Evolutionary conservation across 2,329 filamentous ascomycete species (phyloP), one percentile per base, ranked within the genome.

Genomic region (Lecanicillium sp.): DNA sequence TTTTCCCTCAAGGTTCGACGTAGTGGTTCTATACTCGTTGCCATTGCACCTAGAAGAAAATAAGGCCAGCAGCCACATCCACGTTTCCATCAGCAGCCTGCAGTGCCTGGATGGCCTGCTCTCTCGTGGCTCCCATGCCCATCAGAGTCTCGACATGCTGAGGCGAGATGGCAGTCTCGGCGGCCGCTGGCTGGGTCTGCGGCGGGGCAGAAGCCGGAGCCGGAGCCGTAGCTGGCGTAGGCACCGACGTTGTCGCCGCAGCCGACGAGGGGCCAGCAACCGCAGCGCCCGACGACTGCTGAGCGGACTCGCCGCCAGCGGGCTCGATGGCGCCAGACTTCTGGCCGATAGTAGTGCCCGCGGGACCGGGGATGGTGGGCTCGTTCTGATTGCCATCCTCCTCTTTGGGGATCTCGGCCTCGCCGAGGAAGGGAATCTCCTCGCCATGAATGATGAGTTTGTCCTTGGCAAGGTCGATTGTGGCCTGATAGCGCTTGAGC

Each of bases 401-500:
- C 39, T 84, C 79, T 64, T 86, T 94, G n/a, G 93, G 93, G 44
- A 97, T 95, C 55, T 98, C 91, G 3, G 86, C 86, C 67, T 97
- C 93, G 39, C 88, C 86, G 11, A 98, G 72, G 66, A 98, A 98
- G 0, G 86, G 81, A 5, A 98, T 87, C 56, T 93, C 87, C 55
- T 90, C 83, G 48, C 85, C 87, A 59, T 93, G 87, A 56, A 98
- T 95, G 53, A 94, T 78, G 15, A 98, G 79, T 54, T 84, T 87
- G 60, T 93, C 89, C 60, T 84, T 85, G 54, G 82, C 78, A 11
- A 98, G 77, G 64, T 98, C 93, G 60, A 98, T 91, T 58, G 79
- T 86, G 29, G 91, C 93, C 67, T 95, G 91, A 67, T 97, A 90
- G 32, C 93, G 82, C 70, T 95, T 96, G 52, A 98, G 76, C 88